These are phyloP conservation scores for Polyporus tsugae DNA, from an alignment of 1,284 basidiomycete genomes.

Conservation along the genomic window DNA sequence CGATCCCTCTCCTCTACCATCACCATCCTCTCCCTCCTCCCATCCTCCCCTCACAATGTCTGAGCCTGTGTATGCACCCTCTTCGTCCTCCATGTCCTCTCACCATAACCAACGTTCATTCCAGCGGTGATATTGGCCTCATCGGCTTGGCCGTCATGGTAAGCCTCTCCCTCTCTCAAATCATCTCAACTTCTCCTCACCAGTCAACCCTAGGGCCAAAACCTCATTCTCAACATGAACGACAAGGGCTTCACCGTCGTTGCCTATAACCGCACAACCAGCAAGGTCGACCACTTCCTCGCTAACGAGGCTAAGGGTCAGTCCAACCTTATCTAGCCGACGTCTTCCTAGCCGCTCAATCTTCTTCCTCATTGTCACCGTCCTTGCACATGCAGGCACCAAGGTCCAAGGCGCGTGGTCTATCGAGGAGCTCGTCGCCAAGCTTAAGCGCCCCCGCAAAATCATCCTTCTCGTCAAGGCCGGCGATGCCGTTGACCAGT, in stretches of 20 bases:
- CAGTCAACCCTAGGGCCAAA: conserved; percentile 78
- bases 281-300: conserved; percentile 97
- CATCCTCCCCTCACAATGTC: conserved; percentile 48
- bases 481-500: conserved; percentile 79
- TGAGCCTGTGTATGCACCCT: conserved; percentile 48
- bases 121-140: conserved; percentile 90
- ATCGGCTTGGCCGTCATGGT: conserved; percentile 98
- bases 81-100: conserved; percentile 17
- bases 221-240: conserved; percentile 97
- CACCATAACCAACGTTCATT: conserved; percentile 21
- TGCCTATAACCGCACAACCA: conserved; percentile 96
- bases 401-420: conserved; percentile 96
- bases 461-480: conserved; percentile 98
- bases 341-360: conserved; percentile 25
- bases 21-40: conserved; percentile 39
- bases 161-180: conserved; percentile 39
- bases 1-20: conserved; percentile 39
- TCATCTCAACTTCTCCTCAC: conserved; percentile 29
- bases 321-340: conserved; percentile 40
- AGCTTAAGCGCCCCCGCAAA: conserved; percentile 87
- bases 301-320: conserved; percentile 97
- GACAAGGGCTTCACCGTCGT: conserved; percentile 99
- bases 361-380: conserved; percentile 14
- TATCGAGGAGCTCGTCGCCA: conserved; percentile 86
- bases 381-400: conserved; percentile 67